Conservation (phyloP, 148 eudicot genomes). For the Arbutus unedo region DNA sequence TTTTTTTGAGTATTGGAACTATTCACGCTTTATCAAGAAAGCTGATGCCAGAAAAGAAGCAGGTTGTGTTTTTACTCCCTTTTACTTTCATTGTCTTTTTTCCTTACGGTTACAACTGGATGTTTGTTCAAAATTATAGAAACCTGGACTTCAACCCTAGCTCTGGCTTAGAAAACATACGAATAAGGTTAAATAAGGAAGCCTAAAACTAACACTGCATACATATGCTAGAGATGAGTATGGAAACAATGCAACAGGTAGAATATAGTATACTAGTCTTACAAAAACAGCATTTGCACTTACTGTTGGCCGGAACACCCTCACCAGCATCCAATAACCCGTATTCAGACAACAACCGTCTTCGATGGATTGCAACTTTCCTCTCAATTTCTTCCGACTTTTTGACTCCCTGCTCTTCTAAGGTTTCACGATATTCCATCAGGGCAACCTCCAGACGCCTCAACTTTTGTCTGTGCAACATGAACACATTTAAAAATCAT, state of each 20-base stretch:
- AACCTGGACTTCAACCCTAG: background rate
- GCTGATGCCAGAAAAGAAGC: background rate
- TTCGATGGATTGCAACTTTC: constrained; percentile 63
- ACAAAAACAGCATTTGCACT: constrained; percentile 22
- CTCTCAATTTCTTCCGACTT: constrained; percentile 73
- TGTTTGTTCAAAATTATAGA: background rate
- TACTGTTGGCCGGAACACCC: constrained; percentile 55
- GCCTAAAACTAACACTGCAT: background rate
- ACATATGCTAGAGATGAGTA: background rate
- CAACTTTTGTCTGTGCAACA: constrained; percentile 66
- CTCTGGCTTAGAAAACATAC: background rate
- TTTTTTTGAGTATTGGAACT: no score
- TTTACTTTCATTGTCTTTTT: background rate
- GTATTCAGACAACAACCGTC: constrained; percentile 62
- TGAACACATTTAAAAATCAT: background rate
- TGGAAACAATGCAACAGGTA: background rate
- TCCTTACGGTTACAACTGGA: background rate
- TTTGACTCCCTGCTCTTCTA: constrained; percentile 74
- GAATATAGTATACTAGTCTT: background rate
- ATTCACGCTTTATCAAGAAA: background rate
- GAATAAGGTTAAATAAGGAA: no score
- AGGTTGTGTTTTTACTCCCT: background rate
- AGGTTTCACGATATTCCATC: constrained; percentile 90
- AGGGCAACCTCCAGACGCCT: constrained; percentile 87
- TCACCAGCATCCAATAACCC: constrained; percentile 55